phyloP scores from a whole-genome alignment of 805 yeast genomes.

The Candida sakaeoensis region DNA sequence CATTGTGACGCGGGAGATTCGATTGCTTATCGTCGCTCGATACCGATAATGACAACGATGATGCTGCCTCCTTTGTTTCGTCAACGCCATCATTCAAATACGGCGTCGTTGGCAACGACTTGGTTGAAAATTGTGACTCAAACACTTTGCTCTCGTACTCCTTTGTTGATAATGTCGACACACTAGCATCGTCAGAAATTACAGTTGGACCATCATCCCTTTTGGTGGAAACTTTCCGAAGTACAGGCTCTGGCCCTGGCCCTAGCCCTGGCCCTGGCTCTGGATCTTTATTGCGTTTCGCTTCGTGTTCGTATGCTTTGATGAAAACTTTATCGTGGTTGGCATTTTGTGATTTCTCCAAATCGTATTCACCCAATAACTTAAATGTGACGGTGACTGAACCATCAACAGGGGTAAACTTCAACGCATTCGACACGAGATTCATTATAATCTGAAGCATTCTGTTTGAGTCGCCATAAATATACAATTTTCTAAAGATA shows the following conservation, averaged over 20 bases:
- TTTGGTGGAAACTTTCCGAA: too few relatives aligned
- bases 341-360: conserved; percentile 34
- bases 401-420: conserved; percentile 90
- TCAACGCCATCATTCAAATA: not conserved
- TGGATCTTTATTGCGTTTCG: too few relatives aligned
- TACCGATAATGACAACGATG: conserved; percentile 3
- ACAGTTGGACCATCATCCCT: not conserved
- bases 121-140: conserved; percentile 31
- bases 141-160: conserved; percentile 38
- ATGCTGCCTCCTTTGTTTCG: not conserved
- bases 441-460: conserved; percentile 92
- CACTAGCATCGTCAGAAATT: conserved; percentile 15
- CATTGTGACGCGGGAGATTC: conserved; percentile 1
- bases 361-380: conserved; percentile 71
- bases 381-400: conserved; percentile 61
- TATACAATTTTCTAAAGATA: conserved; percentile 54
- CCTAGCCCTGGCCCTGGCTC: not conserved
- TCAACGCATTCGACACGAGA: conserved; percentile 82
- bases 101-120: conserved; percentile 21
- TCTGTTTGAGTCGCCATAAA: conserved; percentile 86
- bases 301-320: conserved; percentile 15
- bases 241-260: too few relatives aligned
- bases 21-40: not conserved
- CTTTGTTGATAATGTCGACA: conserved; percentile 33
- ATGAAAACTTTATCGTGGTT: conserved; percentile 47